These are phyloP conservation scores for Scytalidium sp. DNA, from an alignment of 2,329 filamentous ascomycete species.

Conservation along the genomic window DNA sequence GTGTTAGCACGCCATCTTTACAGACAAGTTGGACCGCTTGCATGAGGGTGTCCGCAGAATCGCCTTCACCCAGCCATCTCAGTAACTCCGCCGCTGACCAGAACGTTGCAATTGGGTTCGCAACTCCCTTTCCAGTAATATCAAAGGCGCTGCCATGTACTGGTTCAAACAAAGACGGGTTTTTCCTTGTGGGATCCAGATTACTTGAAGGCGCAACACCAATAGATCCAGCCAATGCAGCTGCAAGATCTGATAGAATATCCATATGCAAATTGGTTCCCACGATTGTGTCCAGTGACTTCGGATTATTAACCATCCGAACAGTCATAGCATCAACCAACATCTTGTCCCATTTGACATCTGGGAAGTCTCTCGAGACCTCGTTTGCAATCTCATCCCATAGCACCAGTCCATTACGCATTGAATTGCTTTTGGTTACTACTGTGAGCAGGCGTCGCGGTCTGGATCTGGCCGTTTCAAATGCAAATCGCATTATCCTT, in stretches of 20 bases:
- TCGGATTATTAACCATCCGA: slow-evolving; percentile 54
- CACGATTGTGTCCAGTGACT: slow-evolving; percentile 57
- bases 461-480: slow-evolving; percentile 47
- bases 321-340: slow-evolving; percentile 50
- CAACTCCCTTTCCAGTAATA: slow-evolving; percentile 52
- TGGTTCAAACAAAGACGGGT: slow-evolving; percentile 56
- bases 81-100: slow-evolving; percentile 59
- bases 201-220: slow-evolving; percentile 68
- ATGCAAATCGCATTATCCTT: slow-evolving; percentile 59
- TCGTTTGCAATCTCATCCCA: slow-evolving; percentile 59
- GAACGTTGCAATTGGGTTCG: slow-evolving; percentile 54
- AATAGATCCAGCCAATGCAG: slow-evolving; percentile 65
- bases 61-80: slow-evolving; percentile 51
- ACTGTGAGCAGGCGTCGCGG: slow-evolving; percentile 56
- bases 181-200: slow-evolving; percentile 53
- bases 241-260: slow-evolving; percentile 67
- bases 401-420: slow-evolving; percentile 62
- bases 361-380: slow-evolving; percentile 54
- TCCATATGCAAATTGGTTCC: slow-evolving; percentile 61
- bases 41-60: slow-evolving; percentile 45
- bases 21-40: slow-evolving; percentile 50
- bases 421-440: slow-evolving; percentile 62
- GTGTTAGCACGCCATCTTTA: slow-evolving; percentile 46
- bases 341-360: slow-evolving; percentile 61
- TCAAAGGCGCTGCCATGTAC: slow-evolving; percentile 57